Percentiles rank a stretch among this genome's conserved stretches.
phyloP scores from a whole-genome alignment of 2,329 filamentous ascomycete species.

The Botryosphaeria dothidea region DNA sequence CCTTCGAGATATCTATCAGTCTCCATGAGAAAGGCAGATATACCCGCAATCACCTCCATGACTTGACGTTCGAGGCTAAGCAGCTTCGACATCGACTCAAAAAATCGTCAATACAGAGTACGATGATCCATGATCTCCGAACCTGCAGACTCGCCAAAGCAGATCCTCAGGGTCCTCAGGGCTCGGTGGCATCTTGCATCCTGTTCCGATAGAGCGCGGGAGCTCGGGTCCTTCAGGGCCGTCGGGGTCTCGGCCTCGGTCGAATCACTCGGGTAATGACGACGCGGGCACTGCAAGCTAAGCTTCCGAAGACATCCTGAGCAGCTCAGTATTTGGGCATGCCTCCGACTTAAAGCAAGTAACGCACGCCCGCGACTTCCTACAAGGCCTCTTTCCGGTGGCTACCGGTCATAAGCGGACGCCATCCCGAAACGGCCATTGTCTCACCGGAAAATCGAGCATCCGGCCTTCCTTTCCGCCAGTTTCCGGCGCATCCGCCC shows the following conservation, averaged over 20 bases:
- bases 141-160: background rate
- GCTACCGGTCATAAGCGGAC: background rate
- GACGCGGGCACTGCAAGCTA: background rate
- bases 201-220: background rate
- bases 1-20: too few species aligned
- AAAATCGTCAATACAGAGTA: too few species aligned
- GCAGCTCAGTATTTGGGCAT: background rate
- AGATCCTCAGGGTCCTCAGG: background rate
- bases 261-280: background rate
- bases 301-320: background rate
- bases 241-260: background rate
- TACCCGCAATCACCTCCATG: too few species aligned
- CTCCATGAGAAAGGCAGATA: too few species aligned
- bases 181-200: background rate
- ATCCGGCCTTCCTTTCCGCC: slow-evolving; percentile 5
- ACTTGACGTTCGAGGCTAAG: too few species aligned
- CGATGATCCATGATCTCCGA: background rate
- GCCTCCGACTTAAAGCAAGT: background rate
- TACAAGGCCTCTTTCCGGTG: background rate
- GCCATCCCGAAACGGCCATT: background rate
- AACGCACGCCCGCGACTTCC: background rate
- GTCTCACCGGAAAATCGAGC: slow-evolving; percentile 6
- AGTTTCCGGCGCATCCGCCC: slow-evolving; percentile 7
- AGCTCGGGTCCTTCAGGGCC: background rate
- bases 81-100: too few species aligned